These are phyloP conservation scores for Xylaria multiplex DNA, from an alignment of 2,329 filamentous ascomycete genomes.

Conservation along the genomic window DNA sequence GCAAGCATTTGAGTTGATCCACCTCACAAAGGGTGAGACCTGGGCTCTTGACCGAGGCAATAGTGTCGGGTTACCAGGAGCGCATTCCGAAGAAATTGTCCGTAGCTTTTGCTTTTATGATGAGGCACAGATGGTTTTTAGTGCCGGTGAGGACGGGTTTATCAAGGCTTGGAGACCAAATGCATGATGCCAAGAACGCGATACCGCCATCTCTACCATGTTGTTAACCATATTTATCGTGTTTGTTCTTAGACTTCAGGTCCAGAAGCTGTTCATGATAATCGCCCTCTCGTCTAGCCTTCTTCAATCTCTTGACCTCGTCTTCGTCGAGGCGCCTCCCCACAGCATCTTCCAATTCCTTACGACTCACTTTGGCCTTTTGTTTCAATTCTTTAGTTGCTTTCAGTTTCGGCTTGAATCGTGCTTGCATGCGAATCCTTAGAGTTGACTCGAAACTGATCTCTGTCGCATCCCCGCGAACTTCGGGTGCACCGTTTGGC, in stretches of 20 bases:
- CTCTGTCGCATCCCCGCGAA: conserved; percentile 78
- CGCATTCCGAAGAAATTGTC: conserved; percentile 72
- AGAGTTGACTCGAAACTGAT: conserved; percentile 77
- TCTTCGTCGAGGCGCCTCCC: conserved; percentile 82
- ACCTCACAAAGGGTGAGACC: conserved; percentile 61
- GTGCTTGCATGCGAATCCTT: conserved; percentile 90
- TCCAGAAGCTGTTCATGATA: conserved; percentile 89
- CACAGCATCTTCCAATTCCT: conserved; percentile 83
- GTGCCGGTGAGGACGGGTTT: conserved; percentile 67
- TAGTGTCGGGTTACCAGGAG: conserved; percentile 68
- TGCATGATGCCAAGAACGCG: conserved; percentile 38
- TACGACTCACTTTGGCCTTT: conserved; percentile 83
- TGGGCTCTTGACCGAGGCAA: conserved; percentile 67
- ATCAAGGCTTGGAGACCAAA: conserved; percentile 66
- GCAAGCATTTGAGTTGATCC: conserved; percentile 68
- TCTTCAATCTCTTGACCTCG: conserved; percentile 85
- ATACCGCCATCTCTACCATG: conserved; percentile 20
- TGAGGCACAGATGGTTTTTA: conserved; percentile 67
- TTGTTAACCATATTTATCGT: conserved; percentile 78
- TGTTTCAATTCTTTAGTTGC: conserved; percentile 85
- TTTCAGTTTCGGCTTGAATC: conserved; percentile 87
- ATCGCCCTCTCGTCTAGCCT: conserved; percentile 83
- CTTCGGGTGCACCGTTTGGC: conserved; percentile 64
- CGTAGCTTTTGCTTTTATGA: conserved; percentile 72
- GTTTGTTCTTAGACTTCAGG: conserved; percentile 90